Percentiles rank a stretch among this genome's conserved stretches.
Conservation (phyloP, 1,139 yeast species). For the Blastobotrys malaysiensis region DNA sequence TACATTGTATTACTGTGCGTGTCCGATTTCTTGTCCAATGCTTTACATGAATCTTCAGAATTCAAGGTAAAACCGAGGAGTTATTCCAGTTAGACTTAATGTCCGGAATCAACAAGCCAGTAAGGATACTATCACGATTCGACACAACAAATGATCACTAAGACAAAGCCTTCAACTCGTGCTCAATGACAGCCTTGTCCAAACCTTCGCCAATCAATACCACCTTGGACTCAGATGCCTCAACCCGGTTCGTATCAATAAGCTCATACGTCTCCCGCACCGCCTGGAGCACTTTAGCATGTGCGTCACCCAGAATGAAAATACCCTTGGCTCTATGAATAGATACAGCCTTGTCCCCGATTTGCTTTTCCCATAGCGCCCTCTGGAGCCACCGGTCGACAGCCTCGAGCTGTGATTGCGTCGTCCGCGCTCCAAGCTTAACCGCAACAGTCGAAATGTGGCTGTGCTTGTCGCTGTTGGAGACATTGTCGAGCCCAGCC, state of each 20-base stretch:
- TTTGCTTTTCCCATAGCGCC: slow-evolving; percentile 59
- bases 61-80: no score
- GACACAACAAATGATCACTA: no score
- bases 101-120: no score
- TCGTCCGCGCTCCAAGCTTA: slow-evolving; percentile 44
- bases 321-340: slow-evolving; percentile 82
- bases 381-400: slow-evolving; percentile 61
- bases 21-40: no score
- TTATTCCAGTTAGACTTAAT: no score
- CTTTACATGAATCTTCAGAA: no score
- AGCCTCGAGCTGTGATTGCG: slow-evolving; percentile 32
- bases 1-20: no score
- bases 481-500: slow-evolving; percentile 30
- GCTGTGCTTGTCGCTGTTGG: slow-evolving; percentile 26
- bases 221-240: slow-evolving; percentile 44
- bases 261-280: slow-evolving; percentile 90
- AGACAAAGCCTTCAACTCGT: neutral
- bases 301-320: slow-evolving; percentile 36
- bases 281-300: slow-evolving; percentile 77
- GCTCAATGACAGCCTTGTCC: slow-evolving; percentile 16
- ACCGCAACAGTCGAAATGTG: slow-evolving; percentile 61
- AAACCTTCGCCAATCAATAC: slow-evolving; percentile 79
- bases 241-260: slow-evolving; percentile 45
- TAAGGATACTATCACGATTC: no score
- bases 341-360: slow-evolving; percentile 43